These are phyloP conservation scores for Filobasidium floriforme DNA, from an alignment of 768 basidiomycete genomes.

Conservation along the genomic window DNA sequence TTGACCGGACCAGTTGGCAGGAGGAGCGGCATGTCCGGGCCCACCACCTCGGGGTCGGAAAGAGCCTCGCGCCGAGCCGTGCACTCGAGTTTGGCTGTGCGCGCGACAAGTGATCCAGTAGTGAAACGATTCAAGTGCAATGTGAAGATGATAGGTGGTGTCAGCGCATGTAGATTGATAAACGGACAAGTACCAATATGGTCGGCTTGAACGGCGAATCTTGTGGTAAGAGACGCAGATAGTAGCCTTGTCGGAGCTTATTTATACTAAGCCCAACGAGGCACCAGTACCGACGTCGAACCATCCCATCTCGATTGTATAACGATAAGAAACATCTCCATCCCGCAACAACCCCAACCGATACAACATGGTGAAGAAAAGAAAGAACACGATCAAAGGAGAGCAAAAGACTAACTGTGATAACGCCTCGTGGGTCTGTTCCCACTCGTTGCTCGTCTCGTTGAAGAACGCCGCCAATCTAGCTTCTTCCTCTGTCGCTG, in stretches of 20 bases:
- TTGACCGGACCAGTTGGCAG: constrained; percentile 47
- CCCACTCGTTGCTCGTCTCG: constrained; percentile 88
- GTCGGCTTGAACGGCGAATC: too few relatives aligned
- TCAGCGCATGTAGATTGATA: too few relatives aligned
- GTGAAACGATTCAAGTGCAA: too few relatives aligned
- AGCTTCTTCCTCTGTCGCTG: constrained; percentile 72
- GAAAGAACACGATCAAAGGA: neutral
- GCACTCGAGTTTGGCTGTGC: constrained; percentile 22
- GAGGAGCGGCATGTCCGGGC: constrained; percentile 40
- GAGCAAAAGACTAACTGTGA: constrained; percentile 73
- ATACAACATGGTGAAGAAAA: neutral
- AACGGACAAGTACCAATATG: too few relatives aligned
- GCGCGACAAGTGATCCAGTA: neutral
- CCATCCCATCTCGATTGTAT: too few relatives aligned
- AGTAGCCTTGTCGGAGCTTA: too few relatives aligned
- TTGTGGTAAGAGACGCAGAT: too few relatives aligned
- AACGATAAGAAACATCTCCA: too few relatives aligned
- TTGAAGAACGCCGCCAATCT: constrained; percentile 98
- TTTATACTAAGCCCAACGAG: too few relatives aligned
- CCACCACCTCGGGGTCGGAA: constrained; percentile 24
- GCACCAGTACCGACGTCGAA: too few relatives aligned
- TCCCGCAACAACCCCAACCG: neutral
- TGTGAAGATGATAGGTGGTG: too few relatives aligned
- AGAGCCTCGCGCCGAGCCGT: constrained; percentile 22
- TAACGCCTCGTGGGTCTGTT: constrained; percentile 99